These are phyloP conservation scores for Eucalyptus erythrocorys DNA, from an alignment of 345 rosid genomes.

Conservation along the genomic window DNA sequence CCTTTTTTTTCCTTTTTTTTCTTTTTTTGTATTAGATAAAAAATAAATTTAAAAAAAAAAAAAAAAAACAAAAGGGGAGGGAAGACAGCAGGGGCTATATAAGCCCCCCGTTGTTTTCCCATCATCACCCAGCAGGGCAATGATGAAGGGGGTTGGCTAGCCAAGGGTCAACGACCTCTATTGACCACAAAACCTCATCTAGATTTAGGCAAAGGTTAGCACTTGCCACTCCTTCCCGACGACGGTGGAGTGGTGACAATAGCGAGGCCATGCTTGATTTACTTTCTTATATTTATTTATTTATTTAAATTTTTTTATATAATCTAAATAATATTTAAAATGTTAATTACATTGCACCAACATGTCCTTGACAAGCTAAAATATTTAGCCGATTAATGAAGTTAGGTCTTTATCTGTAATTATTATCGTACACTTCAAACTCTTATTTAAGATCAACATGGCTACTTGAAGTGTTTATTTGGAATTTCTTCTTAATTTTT, in stretches of 20 bases:
- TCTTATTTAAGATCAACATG: rapidly evolving
- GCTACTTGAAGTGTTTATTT: no score
- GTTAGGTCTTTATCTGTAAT: no score
- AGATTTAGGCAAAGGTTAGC: rapidly evolving
- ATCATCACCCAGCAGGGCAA: rapidly evolving
- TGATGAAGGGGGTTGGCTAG: rapidly evolving
- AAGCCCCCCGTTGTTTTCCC: rapidly evolving
- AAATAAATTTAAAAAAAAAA: no score
- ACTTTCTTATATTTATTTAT: no score
- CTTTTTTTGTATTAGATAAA: rapidly evolving
- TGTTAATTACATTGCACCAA: no score
- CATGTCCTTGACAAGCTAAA: rapidly evolving
- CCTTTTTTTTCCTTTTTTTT: no score
- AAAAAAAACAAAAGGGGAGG: rapidly evolving
- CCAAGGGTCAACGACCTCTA: rapidly evolving
- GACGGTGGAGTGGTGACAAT: rapidly evolving
- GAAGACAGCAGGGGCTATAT: no score
- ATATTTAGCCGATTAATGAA: rapidly evolving
- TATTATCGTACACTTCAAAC: rapidly evolving
- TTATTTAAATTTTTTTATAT: no score
- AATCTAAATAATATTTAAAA: no score
- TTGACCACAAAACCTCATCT: rapidly evolving
- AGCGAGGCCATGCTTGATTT: rapidly evolving
- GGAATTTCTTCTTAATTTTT: no score
- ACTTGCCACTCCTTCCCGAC: rapidly evolving